These are phyloP conservation scores for Candida patagonica DNA, from an alignment of 805 yeast genomes.

Conservation along the genomic window DNA sequence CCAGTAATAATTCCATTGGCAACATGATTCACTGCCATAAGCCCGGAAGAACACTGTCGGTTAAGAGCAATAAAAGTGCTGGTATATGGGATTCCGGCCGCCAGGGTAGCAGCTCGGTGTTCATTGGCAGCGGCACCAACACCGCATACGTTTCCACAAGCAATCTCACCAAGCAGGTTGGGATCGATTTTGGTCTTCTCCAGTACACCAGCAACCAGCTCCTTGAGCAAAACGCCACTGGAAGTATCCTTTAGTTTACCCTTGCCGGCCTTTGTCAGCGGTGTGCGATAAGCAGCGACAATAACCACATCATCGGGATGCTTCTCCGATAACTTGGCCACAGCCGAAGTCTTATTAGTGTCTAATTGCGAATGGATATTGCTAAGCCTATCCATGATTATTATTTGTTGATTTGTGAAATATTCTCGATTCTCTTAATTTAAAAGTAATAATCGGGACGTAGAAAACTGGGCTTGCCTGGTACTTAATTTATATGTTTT, in stretches of 20 bases:
- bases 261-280: conserved; percentile 77
- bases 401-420: not conserved
- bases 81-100: conserved; percentile 80
- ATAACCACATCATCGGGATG: conserved; percentile 85
- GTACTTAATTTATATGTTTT: too few species aligned
- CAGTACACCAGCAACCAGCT: conserved; percentile 55
- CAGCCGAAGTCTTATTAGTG: conserved; percentile 26
- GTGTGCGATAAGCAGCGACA: conserved; percentile 84
- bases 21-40: conserved; percentile 81
- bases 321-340: conserved; percentile 38
- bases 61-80: conserved; percentile 77
- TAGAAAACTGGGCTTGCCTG: too few species aligned
- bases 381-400: conserved; percentile 27
- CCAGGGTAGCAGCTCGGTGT: conserved; percentile 84
- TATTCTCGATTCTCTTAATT: too few species aligned
- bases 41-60: conserved; percentile 92
- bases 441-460: too few species aligned
- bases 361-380: conserved; percentile 25
- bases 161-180: conserved; percentile 67
- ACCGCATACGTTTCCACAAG: conserved; percentile 86
- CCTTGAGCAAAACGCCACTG: conserved; percentile 66
- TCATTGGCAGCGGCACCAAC: conserved; percentile 92
- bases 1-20: conserved; percentile 83
- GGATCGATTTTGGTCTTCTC: conserved; percentile 43
- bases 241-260: conserved; percentile 79